phyloP scores from a whole-genome alignment of 768 basidiomycete genomes.

The Auriculariales sp. region DNA sequence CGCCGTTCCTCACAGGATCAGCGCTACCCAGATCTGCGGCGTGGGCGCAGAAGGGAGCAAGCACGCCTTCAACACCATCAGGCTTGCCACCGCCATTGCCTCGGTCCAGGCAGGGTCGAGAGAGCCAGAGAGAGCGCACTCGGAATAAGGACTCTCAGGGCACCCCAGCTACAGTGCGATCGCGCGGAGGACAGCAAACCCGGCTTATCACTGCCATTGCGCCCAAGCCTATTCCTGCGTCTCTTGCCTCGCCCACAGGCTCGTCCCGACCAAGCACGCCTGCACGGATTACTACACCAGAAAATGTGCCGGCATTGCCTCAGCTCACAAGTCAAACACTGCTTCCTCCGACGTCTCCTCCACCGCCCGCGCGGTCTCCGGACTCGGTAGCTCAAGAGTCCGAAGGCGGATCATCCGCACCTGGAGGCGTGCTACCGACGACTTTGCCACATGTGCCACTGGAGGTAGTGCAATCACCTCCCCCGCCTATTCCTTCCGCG shows the following conservation, averaged over 20 bases:
- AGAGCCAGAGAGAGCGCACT: not conserved
- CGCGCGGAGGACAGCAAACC: constrained; percentile 19
- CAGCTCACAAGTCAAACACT: no score
- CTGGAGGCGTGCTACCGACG: not conserved
- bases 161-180: constrained; percentile 7
- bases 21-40: constrained; percentile 47
- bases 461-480: constrained; percentile 18
- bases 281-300: constrained; percentile 17
- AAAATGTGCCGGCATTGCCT: no score
- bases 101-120: not conserved
- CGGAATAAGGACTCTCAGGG: not conserved
- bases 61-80: constrained; percentile 2
- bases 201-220: constrained; percentile 16
- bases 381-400: constrained; percentile 2
- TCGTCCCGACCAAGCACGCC: constrained; percentile 49
- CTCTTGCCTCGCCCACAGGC: constrained; percentile 32
- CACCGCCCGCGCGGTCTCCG: constrained; percentile 2
- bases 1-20: constrained; percentile 10
- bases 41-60: constrained; percentile 23
- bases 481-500: not conserved
- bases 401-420: not conserved
- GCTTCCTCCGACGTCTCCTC: no score
- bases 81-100: not conserved
- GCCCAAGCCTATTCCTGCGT: constrained; percentile 29
- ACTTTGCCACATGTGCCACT: constrained; percentile 12